These are phyloP conservation scores for Thymus quinquecostatus DNA, from an alignment of 257 asterid genomes.

Conservation along the genomic window DNA sequence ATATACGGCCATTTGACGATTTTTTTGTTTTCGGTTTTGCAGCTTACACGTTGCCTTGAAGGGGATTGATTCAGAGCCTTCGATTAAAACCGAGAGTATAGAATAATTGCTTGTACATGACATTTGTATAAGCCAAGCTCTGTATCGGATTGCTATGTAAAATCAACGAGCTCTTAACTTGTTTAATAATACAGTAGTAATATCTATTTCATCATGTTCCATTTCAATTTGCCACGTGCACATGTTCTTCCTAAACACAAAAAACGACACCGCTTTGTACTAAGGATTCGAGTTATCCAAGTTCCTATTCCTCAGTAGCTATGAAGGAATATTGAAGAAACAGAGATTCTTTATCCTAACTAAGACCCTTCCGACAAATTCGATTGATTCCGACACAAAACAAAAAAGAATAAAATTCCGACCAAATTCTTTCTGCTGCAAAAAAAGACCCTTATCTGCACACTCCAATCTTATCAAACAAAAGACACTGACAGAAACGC, in stretches of 20 bases:
- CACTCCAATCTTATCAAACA: slow-evolving; percentile 1
- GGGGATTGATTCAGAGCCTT: background rate
- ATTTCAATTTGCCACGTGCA: too few species aligned
- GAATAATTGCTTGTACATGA: slow-evolving; percentile 20
- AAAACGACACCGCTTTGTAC: background rate
- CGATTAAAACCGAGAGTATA: too few species aligned
- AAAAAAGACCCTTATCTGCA: slow-evolving; percentile 15
- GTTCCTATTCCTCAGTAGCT: background rate
- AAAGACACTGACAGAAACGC: background rate
- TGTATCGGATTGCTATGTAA: background rate
- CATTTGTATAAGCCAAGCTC: background rate
- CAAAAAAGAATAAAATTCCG: background rate
- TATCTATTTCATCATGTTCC: too few species aligned
- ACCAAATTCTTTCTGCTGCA: slow-evolving; percentile 11
- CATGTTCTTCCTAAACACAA: background rate
- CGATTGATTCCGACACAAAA: background rate
- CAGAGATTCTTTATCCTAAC: slow-evolving; percentile 21
- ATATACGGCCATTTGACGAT: background rate
- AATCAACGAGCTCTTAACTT: background rate
- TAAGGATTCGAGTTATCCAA: background rate
- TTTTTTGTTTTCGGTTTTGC: slow-evolving; percentile 15
- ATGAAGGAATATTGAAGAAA: background rate
- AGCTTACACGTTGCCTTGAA: slow-evolving; percentile 37
- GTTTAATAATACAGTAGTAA: too few species aligned
- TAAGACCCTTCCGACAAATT: background rate